Evolutionary conservation across 129 eudicot genomes (phyloP).

Genomic region (Dittrichia graveolens): DNA sequence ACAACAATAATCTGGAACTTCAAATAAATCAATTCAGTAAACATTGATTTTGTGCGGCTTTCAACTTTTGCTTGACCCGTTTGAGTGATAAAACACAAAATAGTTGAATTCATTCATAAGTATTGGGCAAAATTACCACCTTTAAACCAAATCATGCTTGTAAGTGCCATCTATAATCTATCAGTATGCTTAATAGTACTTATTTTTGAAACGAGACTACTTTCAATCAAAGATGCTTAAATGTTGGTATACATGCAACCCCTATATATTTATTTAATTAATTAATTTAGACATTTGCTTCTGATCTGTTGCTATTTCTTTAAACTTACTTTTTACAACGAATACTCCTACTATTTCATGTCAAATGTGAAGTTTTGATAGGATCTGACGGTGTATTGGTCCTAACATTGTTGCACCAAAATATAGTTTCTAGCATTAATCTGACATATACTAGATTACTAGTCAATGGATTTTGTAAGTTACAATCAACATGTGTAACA

Average conservation of each 20-base stretch:
- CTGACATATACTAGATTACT: neutral
- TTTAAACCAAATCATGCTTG: neutral
- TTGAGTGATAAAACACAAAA: slow-evolving; percentile 1
- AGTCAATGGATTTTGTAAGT: neutral
- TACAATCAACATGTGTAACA: neutral
- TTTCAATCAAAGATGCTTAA: no score
- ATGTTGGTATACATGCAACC: no score
- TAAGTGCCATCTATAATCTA: neutral
- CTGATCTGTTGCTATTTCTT: no score
- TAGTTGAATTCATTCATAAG: neutral
- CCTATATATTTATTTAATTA: no score
- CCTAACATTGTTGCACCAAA: no score
- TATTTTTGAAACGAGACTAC: no score
- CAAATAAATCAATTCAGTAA: neutral
- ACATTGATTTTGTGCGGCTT: neutral
- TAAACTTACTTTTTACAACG: no score
- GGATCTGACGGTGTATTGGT: no score
- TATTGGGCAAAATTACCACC: neutral
- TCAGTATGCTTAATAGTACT: neutral
- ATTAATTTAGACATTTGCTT: no score
- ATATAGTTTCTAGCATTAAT: neutral
- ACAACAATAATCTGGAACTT: neutral
- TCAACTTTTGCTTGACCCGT: neutral
- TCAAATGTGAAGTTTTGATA: no score
- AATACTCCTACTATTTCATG: no score